These are phyloP conservation scores for Clarkia xantiana DNA, from an alignment of 345 rosid species.

Conservation along the genomic window DNA sequence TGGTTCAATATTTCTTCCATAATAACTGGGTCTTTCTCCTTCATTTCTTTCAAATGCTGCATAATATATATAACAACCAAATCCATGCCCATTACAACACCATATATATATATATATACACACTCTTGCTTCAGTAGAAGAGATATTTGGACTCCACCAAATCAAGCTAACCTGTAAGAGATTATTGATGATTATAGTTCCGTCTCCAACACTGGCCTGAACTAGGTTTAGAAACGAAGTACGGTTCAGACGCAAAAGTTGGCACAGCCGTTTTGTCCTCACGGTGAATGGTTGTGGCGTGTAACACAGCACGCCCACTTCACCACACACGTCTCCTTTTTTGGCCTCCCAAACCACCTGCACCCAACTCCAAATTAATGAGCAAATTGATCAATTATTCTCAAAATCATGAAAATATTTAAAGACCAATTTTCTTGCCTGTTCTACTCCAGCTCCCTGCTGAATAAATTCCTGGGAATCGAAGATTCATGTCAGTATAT, in stretches of 20 bases:
- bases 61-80: conserved; percentile 8
- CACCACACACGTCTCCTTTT: conserved; percentile 66
- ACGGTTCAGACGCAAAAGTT: conserved; percentile 79
- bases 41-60: conserved; percentile 59
- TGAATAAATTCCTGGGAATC: conserved; percentile 49
- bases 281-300: conserved; percentile 79
- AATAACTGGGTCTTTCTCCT: conserved; percentile 29
- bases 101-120: conserved; percentile 15
- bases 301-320: conserved; percentile 75
- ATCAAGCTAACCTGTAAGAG: conserved; percentile 54
- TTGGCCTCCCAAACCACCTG: conserved; percentile 58
- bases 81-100: conserved; percentile 62
- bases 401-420: background rate
- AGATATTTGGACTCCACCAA: too few relatives aligned
- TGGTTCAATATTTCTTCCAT: conserved; percentile 45
- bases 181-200: conserved; percentile 74
- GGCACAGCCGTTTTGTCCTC: conserved; percentile 67
- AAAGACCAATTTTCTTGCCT: conserved; percentile 25
- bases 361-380: background rate
- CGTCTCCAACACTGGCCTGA: conserved; percentile 80
- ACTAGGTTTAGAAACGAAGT: conserved; percentile 51
- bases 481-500: conserved; percentile 3
- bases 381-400: too few relatives aligned
- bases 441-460: conserved; percentile 42
- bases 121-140: background rate